phyloP scores from a whole-genome alignment of 148 eudicot species.

The Vaccinium vitisidaea region DNA sequence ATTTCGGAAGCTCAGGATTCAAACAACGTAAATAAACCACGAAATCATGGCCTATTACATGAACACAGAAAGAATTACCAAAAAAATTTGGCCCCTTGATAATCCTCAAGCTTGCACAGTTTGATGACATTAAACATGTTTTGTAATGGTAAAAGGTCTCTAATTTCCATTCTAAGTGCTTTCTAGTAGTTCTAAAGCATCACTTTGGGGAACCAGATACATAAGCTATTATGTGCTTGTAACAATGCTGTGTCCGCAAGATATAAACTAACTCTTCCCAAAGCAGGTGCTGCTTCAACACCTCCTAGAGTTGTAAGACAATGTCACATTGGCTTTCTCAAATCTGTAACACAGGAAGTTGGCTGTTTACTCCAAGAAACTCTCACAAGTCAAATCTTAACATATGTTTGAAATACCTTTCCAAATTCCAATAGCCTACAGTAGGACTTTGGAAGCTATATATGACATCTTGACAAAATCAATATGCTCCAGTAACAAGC shows the following conservation, averaged over 20 bases:
- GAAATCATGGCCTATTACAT: neutral
- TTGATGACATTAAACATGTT: neutral
- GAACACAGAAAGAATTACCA: neutral
- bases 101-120: neutral
- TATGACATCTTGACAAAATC: neutral
- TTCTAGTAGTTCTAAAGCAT: neutral
- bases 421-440: neutral
- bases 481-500: neutral
- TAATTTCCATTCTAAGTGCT: neutral
- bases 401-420: neutral
- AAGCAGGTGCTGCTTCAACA: neutral
- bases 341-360: neutral
- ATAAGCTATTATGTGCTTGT: neutral
- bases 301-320: neutral
- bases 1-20: neutral
- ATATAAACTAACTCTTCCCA: neutral
- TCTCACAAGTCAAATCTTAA: neutral
- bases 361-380: neutral
- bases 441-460: neutral
- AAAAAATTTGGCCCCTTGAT: neutral
- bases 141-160: neutral
- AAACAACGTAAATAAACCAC: neutral
- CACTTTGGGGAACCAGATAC: slow-evolving; percentile 2
- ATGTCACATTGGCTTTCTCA: neutral
- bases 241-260: neutral